Base-by-base conservation (phyloP, 345 rosid genomes). In the Lepidium africanum region DNA sequence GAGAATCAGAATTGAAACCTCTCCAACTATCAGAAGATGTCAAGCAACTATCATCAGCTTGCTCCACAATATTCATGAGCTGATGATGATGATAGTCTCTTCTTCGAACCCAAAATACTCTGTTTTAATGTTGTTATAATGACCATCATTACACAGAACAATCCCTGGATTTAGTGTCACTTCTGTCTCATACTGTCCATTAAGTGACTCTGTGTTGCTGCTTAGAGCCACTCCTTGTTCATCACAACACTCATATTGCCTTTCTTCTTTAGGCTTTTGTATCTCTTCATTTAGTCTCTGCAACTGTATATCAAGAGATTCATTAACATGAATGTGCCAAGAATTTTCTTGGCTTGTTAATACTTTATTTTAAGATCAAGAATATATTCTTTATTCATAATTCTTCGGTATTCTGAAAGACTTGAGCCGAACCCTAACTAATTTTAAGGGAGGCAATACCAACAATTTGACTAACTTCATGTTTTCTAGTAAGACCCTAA, bases 1-100 rank as follows among this genome's bases (percentile, higher is more conserved):
- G 42, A 30, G 70, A 69, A 53, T 62, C 75, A 66, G 84, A 76
- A 40, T 32, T 67, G 40, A 80, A 78, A 15, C 79, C 75, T 25
- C 65, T 76, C 81, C 83, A 80, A 40, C 74, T 81, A 47, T 79
- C 85, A n/a, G 81, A 56, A 63, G 80, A 74, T 23, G 78, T 68
- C 69, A 71, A 63, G 37, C 74, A 69, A 68, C 78, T 75, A 59
- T 66, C 84, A 54, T 80, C 84, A 52, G 61, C 39, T 43, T 73
- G 60, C 17, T 82, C 89, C 4, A 53, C 75, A 19, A 64, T 70
- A 63, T 65, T 67, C 67, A 60, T 61, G 17, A 69, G 47, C 62
- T 76, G 76, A 12, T 65, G 60, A 35, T 36, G 60, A 35, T 36
- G n/a, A n/a, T 72, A 23, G 72, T 72, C 25, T 78, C 76, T 41